Evolutionary conservation across 106 monocot species (phyloP).

Genomic region (Triglochin maritima): DNA sequence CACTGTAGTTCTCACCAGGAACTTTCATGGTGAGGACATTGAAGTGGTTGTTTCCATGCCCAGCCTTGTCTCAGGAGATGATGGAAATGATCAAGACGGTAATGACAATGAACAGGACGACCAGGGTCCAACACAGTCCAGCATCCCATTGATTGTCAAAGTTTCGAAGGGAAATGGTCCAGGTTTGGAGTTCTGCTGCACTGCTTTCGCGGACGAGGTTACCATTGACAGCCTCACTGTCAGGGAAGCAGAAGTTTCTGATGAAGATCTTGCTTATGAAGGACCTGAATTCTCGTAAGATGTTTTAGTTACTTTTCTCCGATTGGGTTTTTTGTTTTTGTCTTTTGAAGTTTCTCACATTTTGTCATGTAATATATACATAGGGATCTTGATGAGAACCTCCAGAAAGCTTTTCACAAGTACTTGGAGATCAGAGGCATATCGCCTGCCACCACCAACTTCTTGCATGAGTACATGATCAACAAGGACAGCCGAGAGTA

Average conservation of each 20-base stretch:
- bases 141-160: conserved; percentile 18
- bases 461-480: conserved; percentile 76
- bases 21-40: conserved; percentile 16
- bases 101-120: conserved; percentile 2
- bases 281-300: conserved; percentile 30
- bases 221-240: conserved; percentile 17
- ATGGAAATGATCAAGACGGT: neutral
- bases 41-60: conserved; percentile 25
- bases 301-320: neutral
- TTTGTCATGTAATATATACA: neutral
- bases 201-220: conserved; percentile 23
- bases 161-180: conserved; percentile 14
- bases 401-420: conserved; percentile 63
- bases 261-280: conserved; percentile 23
- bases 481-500: conserved; percentile 77
- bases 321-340: neutral
- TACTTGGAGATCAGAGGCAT: conserved; percentile 61
- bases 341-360: neutral
- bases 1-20: conserved; percentile 3
- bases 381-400: conserved; percentile 69
- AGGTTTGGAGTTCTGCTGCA: conserved; percentile 18
- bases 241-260: neutral
- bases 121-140: conserved; percentile 9
- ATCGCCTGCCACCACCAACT: conserved; percentile 35
- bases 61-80: conserved; percentile 13